Evolutionary conservation across 2,329 filamentous ascomycete genomes (phyloP), one percentile per base, ranked within the genome.

Genomic region (Ceratocystis cubensis): DNA sequence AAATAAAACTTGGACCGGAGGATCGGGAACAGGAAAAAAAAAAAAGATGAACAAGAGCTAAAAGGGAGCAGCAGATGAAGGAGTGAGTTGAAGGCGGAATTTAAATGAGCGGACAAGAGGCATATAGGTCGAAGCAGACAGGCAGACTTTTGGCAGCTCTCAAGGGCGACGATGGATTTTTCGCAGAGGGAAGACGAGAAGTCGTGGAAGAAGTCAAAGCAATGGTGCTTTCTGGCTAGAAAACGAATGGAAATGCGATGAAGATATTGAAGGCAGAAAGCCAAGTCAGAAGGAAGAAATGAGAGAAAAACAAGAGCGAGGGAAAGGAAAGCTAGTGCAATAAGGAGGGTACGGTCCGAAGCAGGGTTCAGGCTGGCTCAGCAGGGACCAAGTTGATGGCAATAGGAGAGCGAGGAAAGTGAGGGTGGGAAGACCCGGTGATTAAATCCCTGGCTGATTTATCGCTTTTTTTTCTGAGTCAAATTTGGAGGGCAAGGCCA

Each of bases 231-330:
- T 33, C 13, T 10, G 25, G 56, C 56, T 17, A 59, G 56, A 59
- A 59, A 33, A 37, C 56, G 5, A n/a, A 59, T 59, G 56, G 56
- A 59, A 59, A 59, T 59, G 56, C 17, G 56, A 59, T 33, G 17
- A 37, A 59, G 56, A 59, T 59, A 59, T 59, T 59, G 20, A 44
- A 53, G 10, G 66, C 65, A 66, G 46, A 61, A 22, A 59, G 44
- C 13, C 56, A 50, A 17, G 56, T 5, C 25, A 59, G 20, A 62
- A 33, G 41, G 44, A 63, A 44, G 44, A 30, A n/a, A 63, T 30
- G 44, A 48, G n/a, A n/a, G 33, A 46, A 22, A 63, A 30, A 25
- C 45, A 44, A 62, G n/a, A 62, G 25, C 17, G 41, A 28, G 33
- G n/a, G 20, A 37, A 6, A 28, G 44, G 41, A 28, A 63, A 46